phyloP scores from a whole-genome alignment of 1,139 yeast genomes.

The Suzukiozyma palmioleophila region DNA sequence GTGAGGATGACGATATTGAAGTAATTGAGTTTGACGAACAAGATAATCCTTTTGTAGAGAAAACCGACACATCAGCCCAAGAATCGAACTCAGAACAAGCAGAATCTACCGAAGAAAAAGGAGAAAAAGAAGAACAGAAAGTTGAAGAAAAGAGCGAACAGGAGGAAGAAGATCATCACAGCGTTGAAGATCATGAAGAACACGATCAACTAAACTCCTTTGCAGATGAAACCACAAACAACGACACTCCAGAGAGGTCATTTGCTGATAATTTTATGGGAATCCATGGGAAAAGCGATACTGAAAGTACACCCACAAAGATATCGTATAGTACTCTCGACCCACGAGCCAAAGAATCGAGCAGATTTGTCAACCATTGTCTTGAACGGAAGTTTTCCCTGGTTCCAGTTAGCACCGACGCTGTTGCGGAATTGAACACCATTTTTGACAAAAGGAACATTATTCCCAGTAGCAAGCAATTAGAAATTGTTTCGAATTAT shows the following conservation, averaged over 20 bases:
- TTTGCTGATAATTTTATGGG: slow-evolving; percentile 1
- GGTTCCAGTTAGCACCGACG: neutral
- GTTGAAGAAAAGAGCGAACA: neutral
- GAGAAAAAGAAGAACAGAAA: neutral
- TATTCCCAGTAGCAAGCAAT: neutral
- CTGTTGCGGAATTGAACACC: neutral
- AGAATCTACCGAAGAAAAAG: neutral
- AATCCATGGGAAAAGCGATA: neutral
- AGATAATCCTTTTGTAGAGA: neutral
- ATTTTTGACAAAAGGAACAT: slow-evolving; percentile 1
- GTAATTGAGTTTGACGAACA: slow-evolving; percentile 13
- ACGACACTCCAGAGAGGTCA: neutral
- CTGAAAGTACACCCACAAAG: neutral
- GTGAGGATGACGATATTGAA: slow-evolving; percentile 22
- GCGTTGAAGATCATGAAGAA: neutral
- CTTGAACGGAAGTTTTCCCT: neutral
- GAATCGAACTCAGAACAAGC: neutral
- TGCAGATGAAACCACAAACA: neutral
- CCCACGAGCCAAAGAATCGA: neutral
- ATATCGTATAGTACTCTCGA: slow-evolving; percentile 1
- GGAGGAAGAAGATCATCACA: neutral
- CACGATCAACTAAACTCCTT: neutral
- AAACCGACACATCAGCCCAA: neutral
- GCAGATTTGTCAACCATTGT: no score
- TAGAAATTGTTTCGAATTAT: neutral